Evolutionary conservation across 129 eudicot genomes (phyloP), one percentile per base, ranked within the genome.

Genomic region (Erigeron canadensis): DNA sequence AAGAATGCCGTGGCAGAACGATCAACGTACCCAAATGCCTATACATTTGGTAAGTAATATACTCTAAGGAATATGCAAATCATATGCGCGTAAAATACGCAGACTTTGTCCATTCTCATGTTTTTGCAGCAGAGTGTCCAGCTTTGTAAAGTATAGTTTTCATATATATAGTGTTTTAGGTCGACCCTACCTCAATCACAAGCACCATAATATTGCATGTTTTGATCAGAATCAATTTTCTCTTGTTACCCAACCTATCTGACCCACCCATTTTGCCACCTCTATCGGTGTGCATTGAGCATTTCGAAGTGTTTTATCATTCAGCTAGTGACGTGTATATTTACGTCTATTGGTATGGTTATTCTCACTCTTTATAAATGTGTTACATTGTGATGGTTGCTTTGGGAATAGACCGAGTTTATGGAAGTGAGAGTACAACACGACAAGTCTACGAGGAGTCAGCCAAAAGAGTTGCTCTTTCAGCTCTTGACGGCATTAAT

Each of bases 371-470:
- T 34, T 65, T 0, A 8, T 10, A 5, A 28, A 42, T 21, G 38
- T 64, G 42, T 7, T 22, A 42, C 39, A 7, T 22, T 71, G 15
- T 42, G 10, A 46, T 46, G 10, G 2, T 66, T 54, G 38, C 70
- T 41, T 55, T 63, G 83, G 54, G 71, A 69, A 72, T 64, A 95
- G 97, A 95, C 76, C 84, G 84, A 83, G 91, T 86, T 75, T 88
- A 87, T 57, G 88, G 86, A 8, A 2, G 65, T 45, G 87, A 84
- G 42, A 45, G 81, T 80, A 81, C 89, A 28, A 95, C 99, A 6
- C 81, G 67, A 74, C 77, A 86, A 45, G 99, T 95, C n/a, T 95
- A 95, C 54, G 97, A 86, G 68, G 97, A 90, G 41, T 89, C 91
- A 60, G 88, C 87, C 19, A 95, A 88, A 84, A 83, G 81, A 76